phyloP scores from a whole-genome alignment of 179 eudicot species.

The Patellifolia procumbens region DNA sequence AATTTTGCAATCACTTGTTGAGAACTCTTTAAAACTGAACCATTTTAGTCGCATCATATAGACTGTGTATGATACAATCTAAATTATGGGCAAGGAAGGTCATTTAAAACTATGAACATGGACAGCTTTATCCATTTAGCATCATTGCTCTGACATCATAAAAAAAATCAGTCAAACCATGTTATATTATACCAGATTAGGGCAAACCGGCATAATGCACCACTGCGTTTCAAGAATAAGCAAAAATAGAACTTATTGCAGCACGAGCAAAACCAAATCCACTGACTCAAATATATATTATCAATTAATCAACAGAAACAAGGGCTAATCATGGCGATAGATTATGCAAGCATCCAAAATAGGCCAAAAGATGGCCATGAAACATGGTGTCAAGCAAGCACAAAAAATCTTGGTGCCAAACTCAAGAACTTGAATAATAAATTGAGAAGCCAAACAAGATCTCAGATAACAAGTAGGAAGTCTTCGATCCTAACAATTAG shows the following conservation, averaged over 20 bases:
- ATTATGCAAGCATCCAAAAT: not conserved
- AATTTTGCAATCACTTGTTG: not conserved
- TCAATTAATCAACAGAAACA: not conserved
- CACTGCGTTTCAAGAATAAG: not conserved
- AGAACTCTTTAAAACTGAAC: slow-evolving; percentile 11
- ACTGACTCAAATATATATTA: not conserved
- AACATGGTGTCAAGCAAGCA: not conserved
- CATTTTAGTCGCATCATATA: not conserved
- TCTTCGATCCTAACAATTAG: not conserved
- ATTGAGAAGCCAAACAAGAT: not conserved
- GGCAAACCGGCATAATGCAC: not conserved
- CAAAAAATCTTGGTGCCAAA: not conserved
- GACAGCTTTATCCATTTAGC: not conserved
- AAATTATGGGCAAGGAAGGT: not conserved
- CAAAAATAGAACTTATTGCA: not conserved
- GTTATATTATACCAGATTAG: not conserved
- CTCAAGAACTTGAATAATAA: not conserved
- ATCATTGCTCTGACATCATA: not conserved
- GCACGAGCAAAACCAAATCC: not conserved
- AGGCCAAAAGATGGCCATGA: not conserved
- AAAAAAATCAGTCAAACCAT: not conserved
- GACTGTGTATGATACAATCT: slow-evolving; percentile 3
- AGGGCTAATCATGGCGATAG: not conserved
- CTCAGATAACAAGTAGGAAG: not conserved
- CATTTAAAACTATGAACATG: not conserved